Base-by-base conservation (phyloP, 768 basidiomycete species). In the Lepiota brunneoincarnata region DNA sequence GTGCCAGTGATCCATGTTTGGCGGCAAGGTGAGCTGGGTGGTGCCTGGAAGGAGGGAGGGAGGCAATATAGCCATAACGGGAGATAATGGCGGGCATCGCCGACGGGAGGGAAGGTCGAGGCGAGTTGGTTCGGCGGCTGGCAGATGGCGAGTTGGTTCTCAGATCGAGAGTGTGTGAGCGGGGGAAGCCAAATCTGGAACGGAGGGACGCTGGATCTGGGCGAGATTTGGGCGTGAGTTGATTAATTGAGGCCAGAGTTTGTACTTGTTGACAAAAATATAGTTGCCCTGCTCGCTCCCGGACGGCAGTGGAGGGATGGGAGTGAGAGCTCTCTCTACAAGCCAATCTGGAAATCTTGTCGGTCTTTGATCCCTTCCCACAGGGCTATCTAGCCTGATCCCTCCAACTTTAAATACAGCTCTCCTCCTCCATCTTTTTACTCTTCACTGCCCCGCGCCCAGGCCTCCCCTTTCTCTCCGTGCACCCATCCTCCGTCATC, bases 401-500 rank as follows among this genome's bases (percentile, higher is more conserved):
- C 40, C 51, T 43, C 62, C 54, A 40, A 45, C 43, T 45, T 64
- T 68, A 68, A 68, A 68, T 68, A 68, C 55, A 51, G 49, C 58
- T 51, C 43, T 46, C 42, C 43, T 46, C 42, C 54, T 26, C 51
- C 42, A 20, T 45, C 51, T 53, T 24, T 53, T 26, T 26, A 14
- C 36, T 7, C 14, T 26, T 21, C 50, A 51, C 50, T 43, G 31
- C 50, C 42, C 51, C 45, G 26, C 41, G n/a, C 51, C 51, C 50
- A 51, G 50, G 50, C 50, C 24, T 46, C 45, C 36, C 24, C 51
- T 24, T 21, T 44, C 35, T 15, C 42, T 6, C 18, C 31, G 18
- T 45, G 20, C 51, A 34, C 23, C 41, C 12, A 56, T 61, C 61
- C 62, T 58, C 52, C 34, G 38, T 56, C 50, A 60, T 59, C 59